Evolutionary conservation across 2,329 filamentous ascomycete genomes (phyloP).

Genomic region (Paecilomyces formosus): DNA sequence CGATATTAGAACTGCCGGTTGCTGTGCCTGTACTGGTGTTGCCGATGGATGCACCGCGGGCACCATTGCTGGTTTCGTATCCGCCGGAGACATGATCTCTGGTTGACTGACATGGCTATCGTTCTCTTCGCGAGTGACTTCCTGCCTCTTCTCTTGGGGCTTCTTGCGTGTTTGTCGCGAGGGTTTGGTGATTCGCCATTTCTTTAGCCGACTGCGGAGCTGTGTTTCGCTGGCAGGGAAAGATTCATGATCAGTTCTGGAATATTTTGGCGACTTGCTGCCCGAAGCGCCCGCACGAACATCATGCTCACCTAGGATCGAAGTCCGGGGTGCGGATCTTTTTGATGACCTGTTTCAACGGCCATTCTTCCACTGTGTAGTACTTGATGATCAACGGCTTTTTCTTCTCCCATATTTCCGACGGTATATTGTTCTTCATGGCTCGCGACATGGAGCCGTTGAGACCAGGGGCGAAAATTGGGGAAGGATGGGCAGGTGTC

Average conservation of each 20-base stretch:
- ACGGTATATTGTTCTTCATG: slow-evolving; percentile 37
- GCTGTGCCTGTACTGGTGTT: slow-evolving; percentile 2
- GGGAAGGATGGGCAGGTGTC: slow-evolving; percentile 17
- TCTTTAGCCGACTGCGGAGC: slow-evolving; percentile 36
- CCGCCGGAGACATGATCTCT: slow-evolving; percentile 1
- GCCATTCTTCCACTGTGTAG: slow-evolving; percentile 40
- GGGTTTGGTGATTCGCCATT: slow-evolving; percentile 39
- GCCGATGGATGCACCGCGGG: slow-evolving; percentile 2
- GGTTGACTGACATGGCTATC: neutral
- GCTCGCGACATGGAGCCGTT: slow-evolving; percentile 19
- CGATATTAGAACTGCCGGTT: neutral
- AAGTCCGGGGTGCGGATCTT: slow-evolving; percentile 35
- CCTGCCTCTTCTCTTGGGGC: slow-evolving; percentile 12
- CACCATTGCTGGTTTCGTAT: slow-evolving; percentile 5
- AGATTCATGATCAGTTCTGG: slow-evolving; percentile 4
- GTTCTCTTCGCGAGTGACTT: slow-evolving; percentile 5
- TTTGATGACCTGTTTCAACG: slow-evolving; percentile 38
- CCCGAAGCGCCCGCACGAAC: neutral
- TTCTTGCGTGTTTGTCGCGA: slow-evolving; percentile 37
- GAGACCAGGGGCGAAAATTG: slow-evolving; percentile 25
- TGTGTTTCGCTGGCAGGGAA: slow-evolving; percentile 32
- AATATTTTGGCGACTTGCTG: neutral
- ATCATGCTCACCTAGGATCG: slow-evolving; percentile 32
- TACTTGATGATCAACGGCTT: slow-evolving; percentile 32
- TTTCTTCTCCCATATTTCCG: slow-evolving; percentile 38